Evolutionary conservation across 2,329 filamentous ascomycete species (phyloP).

Genomic region (Nemania abortiva): DNA sequence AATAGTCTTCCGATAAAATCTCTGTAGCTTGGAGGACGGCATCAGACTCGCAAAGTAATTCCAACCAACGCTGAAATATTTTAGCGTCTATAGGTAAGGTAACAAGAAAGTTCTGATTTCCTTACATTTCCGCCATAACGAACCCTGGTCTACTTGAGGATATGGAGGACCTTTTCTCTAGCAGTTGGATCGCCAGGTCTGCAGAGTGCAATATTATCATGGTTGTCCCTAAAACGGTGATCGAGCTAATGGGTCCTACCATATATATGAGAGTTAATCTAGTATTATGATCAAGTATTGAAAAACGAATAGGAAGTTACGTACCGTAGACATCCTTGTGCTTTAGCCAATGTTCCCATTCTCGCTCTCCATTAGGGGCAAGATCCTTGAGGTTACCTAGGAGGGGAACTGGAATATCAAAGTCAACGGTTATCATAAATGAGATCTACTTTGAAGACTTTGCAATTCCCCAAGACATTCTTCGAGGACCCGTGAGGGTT

Average conservation of each 20-base stretch:
- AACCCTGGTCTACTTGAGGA: constrained; percentile 51
- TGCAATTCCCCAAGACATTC: too few relatives aligned
- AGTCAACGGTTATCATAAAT: too few relatives aligned
- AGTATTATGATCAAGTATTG: too few relatives aligned
- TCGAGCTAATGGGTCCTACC: constrained; percentile 53
- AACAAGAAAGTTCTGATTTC: background rate
- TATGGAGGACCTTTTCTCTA: constrained; percentile 53
- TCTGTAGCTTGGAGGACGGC: constrained; percentile 44
- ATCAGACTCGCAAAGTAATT: constrained; percentile 39
- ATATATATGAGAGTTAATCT: background rate
- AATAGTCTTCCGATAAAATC: constrained; percentile 45
- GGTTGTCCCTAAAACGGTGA: constrained; percentile 56
- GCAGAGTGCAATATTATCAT: constrained; percentile 57
- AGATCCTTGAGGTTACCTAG: constrained; percentile 64
- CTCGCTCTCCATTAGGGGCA: constrained; percentile 53
- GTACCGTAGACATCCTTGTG: constrained; percentile 53
- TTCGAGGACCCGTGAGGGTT: too few relatives aligned
- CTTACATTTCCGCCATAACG: constrained; percentile 45
- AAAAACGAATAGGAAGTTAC: too few relatives aligned
- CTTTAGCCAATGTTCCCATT: constrained; percentile 57
- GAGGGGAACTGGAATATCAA: constrained; percentile 52
- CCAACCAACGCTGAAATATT: constrained; percentile 41
- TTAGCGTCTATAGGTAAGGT: constrained; percentile 8
- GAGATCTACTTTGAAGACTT: too few relatives aligned
- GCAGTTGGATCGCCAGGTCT: constrained; percentile 53